Evolutionary conservation across 1,284 basidiomycete species (phyloP), one percentile per base, ranked within the genome.

Genomic region (Malassezia pachydermatis): DNA sequence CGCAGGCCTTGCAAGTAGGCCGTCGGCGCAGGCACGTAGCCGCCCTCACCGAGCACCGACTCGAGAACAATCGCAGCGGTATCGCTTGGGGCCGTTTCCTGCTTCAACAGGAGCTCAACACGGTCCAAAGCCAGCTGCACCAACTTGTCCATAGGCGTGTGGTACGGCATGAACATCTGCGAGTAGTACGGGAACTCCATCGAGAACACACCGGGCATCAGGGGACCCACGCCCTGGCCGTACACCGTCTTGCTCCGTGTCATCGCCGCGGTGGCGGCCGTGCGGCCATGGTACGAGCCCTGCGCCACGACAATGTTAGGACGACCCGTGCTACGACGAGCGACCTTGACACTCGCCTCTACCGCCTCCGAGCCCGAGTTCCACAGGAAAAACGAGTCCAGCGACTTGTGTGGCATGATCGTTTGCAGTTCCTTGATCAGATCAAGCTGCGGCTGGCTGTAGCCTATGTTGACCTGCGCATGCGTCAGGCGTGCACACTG

Each of bases 101-200:
- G 88, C 44, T 80, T 76, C 39, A 95, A 77, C 9, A 92, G 72
- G 11, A 95, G 77, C 46, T 87, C 81, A 22, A 96, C 78, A 71
- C 92, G 86, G 73, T 84, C 82, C 28, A 88, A 77, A 23, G 84
- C 82, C 43, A 81, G 74, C 17, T 78, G 70, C 41, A 84, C 79
- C 25, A 90, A 78, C 57, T 81, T 78, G 20, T 81, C 77, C 54
- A 80, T 75, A 11, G 81, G 75, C 1, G 86, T 84, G 25, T 76
- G 75, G 3, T 78, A 76, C 1, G 81, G 74, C 4, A 84, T 70
- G 39, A 82, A 82, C 54, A 83, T 76, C 64, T 90, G 86, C 73
- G 94, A 86, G 84, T 88, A 95, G 76, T 84, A 96, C 0, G 90
- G 92, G 78, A 81, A 98, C 0, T 88, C 81, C 7, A 82, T 79